phyloP scores from a whole-genome alignment of 805 yeast genomes.

The Lipomyces yamadae region DNA sequence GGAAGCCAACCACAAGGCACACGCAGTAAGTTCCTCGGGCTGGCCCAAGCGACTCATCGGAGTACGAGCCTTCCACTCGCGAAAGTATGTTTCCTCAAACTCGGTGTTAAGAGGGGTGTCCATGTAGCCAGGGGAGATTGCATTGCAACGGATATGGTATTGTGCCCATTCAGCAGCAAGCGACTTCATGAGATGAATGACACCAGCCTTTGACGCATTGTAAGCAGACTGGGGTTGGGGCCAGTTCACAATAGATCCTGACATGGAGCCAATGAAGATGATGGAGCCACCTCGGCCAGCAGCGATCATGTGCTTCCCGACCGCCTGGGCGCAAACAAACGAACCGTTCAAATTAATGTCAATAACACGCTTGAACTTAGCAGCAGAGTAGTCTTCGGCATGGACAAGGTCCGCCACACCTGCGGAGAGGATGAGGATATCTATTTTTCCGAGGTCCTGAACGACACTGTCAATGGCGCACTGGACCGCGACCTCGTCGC shows the following conservation, averaged over 20 bases:
- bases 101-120: conserved; percentile 70
- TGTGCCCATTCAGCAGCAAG: conserved; percentile 77
- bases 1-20: conserved; percentile 64
- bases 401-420: conserved; percentile 71
- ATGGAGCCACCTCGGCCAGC: conserved; percentile 61
- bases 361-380: conserved; percentile 65
- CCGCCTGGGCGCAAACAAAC: conserved; percentile 66
- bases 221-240: conserved; percentile 71
- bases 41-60: conserved; percentile 73
- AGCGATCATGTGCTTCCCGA: conserved; percentile 67
- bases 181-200: conserved; percentile 67
- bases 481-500: conserved; percentile 49
- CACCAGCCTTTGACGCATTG: conserved; percentile 76
- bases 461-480: conserved; percentile 58
- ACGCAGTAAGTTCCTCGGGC: conserved; percentile 68
- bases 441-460: conserved; percentile 59
- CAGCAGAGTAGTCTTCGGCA: conserved; percentile 69
- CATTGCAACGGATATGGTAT: conserved; percentile 66
- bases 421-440: conserved; percentile 65
- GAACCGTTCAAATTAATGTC: conserved; percentile 71
- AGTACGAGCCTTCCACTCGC: conserved; percentile 66
- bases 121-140: conserved; percentile 72
- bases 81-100: conserved; percentile 52
- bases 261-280: conserved; percentile 73
- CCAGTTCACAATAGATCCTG: conserved; percentile 73